Base-by-base conservation (phyloP, 176 grass and related monocot genomes). In the Phoenix roebelenii region DNA sequence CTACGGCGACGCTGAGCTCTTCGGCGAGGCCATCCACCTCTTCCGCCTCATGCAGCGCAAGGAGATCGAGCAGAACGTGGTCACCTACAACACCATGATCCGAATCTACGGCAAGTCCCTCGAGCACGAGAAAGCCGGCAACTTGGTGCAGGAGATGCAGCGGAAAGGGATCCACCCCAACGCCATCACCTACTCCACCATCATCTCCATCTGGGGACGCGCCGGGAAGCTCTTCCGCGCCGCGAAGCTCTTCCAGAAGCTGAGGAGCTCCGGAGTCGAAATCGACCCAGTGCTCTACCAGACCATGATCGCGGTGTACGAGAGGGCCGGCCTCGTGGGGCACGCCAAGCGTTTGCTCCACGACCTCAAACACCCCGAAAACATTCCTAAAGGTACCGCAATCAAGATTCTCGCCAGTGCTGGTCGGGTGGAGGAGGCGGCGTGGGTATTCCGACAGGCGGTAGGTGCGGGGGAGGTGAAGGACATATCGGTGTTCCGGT, bases 81-180 rank as follows among this genome's bases (percentile, higher is more conserved):
- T 97, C 63, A 91, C 87, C 39, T 97, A 91, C 68, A 97, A 97
- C 75, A 91, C 92, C 64, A 88, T 97, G 87, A 84, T 97, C 26
- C 55, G 76, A 52, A 82, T 97, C 74, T 85, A 97, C 72, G 92
- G 92, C 65, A 97, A 88, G 68, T 80, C 92, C 15, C 72, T 88
- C 55, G 92, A 97, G 69, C 80, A 97, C 74, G 84, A 97, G 72
- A 97, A 91, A 55, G 87, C 92, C 22, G 82, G 83, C 65, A 82
- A 73, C 61, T 65, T 97, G 61, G 70, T 97, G 57, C 87, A 85
- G 59, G 78, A 91, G 55, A 97, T 97, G 92, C 84, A 85, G 74
- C 52, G 72, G 30, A 80, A 62, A 23, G 87, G 87, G 35, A 72
- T 91, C 65, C 68, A 82, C 16, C 87, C 87, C 35, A 82, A 97